Conservation (phyloP, 2,329 filamentous ascomycete genomes). For the Colletotrichum sojae region DNA sequence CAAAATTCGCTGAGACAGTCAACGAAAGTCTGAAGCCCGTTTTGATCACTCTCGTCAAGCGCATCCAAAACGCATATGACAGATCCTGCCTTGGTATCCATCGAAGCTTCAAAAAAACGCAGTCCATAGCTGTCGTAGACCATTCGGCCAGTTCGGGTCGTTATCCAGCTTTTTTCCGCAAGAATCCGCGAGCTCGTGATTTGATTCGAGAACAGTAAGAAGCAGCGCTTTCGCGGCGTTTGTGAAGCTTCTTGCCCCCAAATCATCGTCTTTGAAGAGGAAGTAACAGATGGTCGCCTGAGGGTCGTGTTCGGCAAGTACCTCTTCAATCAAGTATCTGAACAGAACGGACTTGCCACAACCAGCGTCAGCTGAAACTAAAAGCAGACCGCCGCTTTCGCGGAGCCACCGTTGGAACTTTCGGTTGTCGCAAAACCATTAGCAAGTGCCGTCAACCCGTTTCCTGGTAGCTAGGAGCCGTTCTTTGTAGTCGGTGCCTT, state of each 20-base stretch:
- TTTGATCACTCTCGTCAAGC: neutral
- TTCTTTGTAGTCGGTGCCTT: neutral
- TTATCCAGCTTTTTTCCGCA: neutral
- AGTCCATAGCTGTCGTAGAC: neutral
- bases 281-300: neutral
- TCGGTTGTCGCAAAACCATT: neutral
- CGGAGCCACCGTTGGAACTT: neutral
- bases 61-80: neutral
- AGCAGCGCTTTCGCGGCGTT: neutral
- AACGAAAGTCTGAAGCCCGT: neutral
- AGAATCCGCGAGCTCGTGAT: neutral
- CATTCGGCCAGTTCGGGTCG: accelerated
- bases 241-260: neutral
- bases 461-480: neutral
- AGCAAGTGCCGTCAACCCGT: neutral
- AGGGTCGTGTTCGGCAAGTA: neutral
- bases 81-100: neutral
- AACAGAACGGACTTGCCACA: constrained; percentile 12
- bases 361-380: constrained; percentile 6
- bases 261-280: neutral
- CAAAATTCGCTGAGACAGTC: accelerated
- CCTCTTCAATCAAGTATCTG: neutral
- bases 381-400: neutral
- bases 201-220: neutral
- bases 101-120: neutral